Percentiles rank a stretch among this genome's conserved stretches.
phyloP scores from a whole-genome alignment of 2,329 filamentous ascomycete species.

The Diaporthe citriasiana region DNA sequence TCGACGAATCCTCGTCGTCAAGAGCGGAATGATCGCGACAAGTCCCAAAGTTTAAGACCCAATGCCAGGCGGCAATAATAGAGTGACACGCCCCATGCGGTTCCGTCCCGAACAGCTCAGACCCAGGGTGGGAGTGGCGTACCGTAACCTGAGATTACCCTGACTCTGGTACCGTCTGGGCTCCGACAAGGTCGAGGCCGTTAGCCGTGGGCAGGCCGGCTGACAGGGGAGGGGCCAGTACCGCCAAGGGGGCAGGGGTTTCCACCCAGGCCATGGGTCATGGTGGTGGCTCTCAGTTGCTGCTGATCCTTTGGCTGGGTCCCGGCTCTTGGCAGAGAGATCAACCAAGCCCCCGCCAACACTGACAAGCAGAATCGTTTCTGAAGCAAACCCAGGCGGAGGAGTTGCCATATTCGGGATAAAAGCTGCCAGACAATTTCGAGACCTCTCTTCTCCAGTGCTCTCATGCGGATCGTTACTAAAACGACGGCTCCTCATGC shows the following conservation, averaged over 20 bases:
- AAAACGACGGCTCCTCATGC: constrained; percentile 22
- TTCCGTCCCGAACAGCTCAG: constrained; percentile 36
- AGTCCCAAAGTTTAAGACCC: constrained; percentile 42
- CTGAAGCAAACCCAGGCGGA: constrained; percentile 35
- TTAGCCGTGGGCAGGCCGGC: constrained; percentile 23
- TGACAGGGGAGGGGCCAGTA: background rate
- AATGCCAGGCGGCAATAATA: constrained; percentile 35
- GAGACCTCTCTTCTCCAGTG: background rate
- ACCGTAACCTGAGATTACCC: constrained; percentile 36
- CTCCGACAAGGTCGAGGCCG: constrained; percentile 32
- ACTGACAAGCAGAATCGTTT: constrained; percentile 30
- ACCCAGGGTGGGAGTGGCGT: constrained; percentile 25
- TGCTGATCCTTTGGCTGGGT: constrained; percentile 32
- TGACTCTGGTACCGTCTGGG: constrained; percentile 37
- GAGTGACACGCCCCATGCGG: constrained; percentile 32
- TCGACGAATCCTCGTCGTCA: constrained; percentile 28
- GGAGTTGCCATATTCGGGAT: constrained; percentile 19
- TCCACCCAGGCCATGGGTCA: background rate
- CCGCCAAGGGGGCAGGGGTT: background rate
- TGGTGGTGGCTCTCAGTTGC: background rate
- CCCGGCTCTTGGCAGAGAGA: constrained; percentile 25
- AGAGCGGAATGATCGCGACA: constrained; percentile 40
- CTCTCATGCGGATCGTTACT: constrained; percentile 19
- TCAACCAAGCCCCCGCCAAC: constrained; percentile 23
- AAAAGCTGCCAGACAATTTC: background rate